A percentile compares a stretch with the other conserved stretches of the same genome.
Evolutionary conservation across 768 basidiomycete species (phyloP).

Genomic region (Dioszegia hungarica): DNA sequence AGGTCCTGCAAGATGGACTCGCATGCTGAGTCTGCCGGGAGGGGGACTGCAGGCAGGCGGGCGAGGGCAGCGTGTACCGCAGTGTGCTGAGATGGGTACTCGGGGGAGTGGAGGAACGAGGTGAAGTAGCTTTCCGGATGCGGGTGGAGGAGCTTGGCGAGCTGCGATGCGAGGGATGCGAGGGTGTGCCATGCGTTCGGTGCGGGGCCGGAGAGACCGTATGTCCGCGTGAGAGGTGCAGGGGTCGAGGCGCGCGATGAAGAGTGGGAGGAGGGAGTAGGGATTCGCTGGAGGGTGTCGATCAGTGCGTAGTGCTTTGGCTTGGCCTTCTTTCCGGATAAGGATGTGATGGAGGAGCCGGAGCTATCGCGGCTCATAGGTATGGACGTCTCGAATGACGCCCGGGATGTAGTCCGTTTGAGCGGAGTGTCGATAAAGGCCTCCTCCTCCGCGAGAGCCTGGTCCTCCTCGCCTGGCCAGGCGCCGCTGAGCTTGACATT

Average conservation of each 20-base stretch:
- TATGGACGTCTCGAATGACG: not conserved
- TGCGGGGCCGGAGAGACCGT: slow-evolving; percentile 10
- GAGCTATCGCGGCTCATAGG: slow-evolving; percentile 11
- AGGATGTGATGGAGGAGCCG: not conserved
- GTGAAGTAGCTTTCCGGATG: slow-evolving; percentile 28
- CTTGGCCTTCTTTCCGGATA: slow-evolving; percentile 12
- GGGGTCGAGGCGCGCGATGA: slow-evolving; percentile 12
- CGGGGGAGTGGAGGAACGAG: slow-evolving; percentile 35
- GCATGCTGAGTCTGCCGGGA: slow-evolving; percentile 1
- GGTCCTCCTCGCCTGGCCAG: slow-evolving; percentile 32
- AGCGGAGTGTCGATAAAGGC: not conserved
- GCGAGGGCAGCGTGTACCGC: slow-evolving; percentile 35
- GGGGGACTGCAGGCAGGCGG: slow-evolving; percentile 1
- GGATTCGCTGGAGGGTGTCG: slow-evolving; percentile 31
- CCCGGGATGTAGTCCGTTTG: not conserved
- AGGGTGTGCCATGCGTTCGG: slow-evolving; percentile 36
- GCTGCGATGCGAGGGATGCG: slow-evolving; percentile 32
- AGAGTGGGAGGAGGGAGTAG: slow-evolving; percentile 17
- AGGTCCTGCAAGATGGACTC: slow-evolving; percentile 36
- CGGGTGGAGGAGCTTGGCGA: slow-evolving; percentile 30
- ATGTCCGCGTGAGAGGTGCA: not conserved
- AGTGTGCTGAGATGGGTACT: slow-evolving; percentile 31
- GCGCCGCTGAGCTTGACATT: slow-evolving; percentile 28
- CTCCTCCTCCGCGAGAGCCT: too few relatives aligned
- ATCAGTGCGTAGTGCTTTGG: slow-evolving; percentile 23